These are phyloP conservation scores for Coniferiporia sulphurascens DNA, from an alignment of 1,284 basidiomycete genomes.

Conservation along the genomic window DNA sequence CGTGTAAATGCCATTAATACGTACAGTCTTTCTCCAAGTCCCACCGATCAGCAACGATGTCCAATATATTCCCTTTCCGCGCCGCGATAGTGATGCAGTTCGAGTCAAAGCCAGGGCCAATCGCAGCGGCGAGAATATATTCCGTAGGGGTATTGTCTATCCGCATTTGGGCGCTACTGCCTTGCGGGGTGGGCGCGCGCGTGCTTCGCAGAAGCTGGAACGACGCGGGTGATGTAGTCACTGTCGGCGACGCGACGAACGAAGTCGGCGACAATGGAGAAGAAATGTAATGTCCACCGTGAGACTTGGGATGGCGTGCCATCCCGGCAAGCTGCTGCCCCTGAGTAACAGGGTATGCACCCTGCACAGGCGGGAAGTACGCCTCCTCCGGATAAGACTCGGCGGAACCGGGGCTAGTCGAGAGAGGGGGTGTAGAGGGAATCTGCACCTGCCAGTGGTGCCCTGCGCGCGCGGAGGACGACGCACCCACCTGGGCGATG, in stretches of 20 bases:
- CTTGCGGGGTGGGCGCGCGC: slow-evolving; percentile 2
- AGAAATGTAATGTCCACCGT: background rate
- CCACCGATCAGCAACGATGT: slow-evolving; percentile 27
- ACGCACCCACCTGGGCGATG: background rate
- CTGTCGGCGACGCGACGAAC: background rate
- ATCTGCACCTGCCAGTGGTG: slow-evolving; percentile 7
- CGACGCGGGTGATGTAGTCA: background rate
- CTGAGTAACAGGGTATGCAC: background rate
- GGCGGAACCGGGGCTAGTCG: slow-evolving; percentile 15
- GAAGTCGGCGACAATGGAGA: background rate
- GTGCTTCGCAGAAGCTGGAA: slow-evolving; percentile 15
- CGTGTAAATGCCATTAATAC: slow-evolving; percentile 1
- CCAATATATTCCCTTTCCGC: slow-evolving; percentile 24
- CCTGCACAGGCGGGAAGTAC: slow-evolving; percentile 11
- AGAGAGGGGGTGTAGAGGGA: slow-evolving; percentile 15
- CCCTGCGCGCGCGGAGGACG: slow-evolving; percentile 3
- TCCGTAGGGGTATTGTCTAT: slow-evolving; percentile 22
- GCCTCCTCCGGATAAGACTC: slow-evolving; percentile 16
- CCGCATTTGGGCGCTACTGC: slow-evolving; percentile 21
- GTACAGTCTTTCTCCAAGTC: slow-evolving; percentile 27
- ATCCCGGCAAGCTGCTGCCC: slow-evolving; percentile 1
- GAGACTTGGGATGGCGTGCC: background rate
- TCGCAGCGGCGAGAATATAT: slow-evolving; percentile 24
- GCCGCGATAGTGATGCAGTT: slow-evolving; percentile 27
- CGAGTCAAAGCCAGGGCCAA: slow-evolving; percentile 25